Percentiles rank a stretch among this genome's conserved stretches.
phyloP scores from a whole-genome alignment of 306 rosid genomes.

The Psophocarpus tetragonolobus region DNA sequence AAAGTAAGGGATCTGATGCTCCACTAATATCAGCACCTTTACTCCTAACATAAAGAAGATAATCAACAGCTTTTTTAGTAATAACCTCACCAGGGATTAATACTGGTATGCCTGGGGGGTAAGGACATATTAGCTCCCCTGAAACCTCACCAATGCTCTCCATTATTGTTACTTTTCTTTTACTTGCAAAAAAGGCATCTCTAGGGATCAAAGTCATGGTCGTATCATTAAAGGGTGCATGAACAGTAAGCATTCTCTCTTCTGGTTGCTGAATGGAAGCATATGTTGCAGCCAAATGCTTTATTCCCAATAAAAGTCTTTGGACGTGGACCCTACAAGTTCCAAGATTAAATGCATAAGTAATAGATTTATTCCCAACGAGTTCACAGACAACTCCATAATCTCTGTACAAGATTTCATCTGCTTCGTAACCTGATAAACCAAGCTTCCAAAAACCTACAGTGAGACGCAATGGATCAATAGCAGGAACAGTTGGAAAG shows the following conservation, averaged over 20 bases:
- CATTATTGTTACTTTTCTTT: constrained; percentile 54
- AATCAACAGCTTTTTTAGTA: constrained; percentile 56
- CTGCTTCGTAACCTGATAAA: constrained; percentile 83
- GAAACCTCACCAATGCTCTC: constrained; percentile 69
- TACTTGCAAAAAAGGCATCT: constrained; percentile 77
- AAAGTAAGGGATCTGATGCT: constrained; percentile 74
- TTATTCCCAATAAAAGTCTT: constrained; percentile 63
- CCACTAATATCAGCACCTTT: constrained; percentile 67
- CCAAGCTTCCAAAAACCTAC: constrained; percentile 74
- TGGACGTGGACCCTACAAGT: constrained; percentile 63
- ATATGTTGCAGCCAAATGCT: constrained; percentile 48
- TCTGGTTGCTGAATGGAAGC: constrained; percentile 26
- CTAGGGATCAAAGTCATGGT: constrained; percentile 65
- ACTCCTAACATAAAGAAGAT: constrained; percentile 60
- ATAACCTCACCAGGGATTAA: constrained; percentile 78
- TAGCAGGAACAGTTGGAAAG: constrained; percentile 48
- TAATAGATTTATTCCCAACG: constrained; percentile 64
- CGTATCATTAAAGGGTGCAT: constrained; percentile 54
- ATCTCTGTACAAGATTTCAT: constrained; percentile 58
- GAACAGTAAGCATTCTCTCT: constrained; percentile 23
- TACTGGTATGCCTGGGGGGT: constrained; percentile 88
- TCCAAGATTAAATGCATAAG: constrained; percentile 78
- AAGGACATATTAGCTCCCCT: constrained; percentile 84
- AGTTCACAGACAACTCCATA: constrained; percentile 75
- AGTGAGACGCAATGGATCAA: constrained; percentile 81